These are phyloP conservation scores for Coniella lustricola DNA, from an alignment of 2,329 filamentous ascomycete species.

Conservation along the genomic window DNA sequence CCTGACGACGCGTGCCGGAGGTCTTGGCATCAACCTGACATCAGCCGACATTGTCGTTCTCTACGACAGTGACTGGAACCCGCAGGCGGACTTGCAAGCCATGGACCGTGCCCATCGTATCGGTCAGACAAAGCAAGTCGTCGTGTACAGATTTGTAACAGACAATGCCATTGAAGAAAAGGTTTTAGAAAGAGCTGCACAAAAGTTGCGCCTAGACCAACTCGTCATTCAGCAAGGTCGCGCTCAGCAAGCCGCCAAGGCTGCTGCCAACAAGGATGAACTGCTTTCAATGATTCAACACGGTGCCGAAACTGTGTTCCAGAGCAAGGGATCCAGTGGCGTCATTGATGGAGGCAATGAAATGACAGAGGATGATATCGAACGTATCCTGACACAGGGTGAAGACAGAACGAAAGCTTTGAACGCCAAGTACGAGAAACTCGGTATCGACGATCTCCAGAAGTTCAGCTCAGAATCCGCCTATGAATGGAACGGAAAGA, in stretches of 20 bases:
- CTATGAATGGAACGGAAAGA: conserved; percentile 98
- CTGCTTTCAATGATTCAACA: conserved; percentile 98
- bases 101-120: conserved; percentile 99
- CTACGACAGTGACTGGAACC: conserved; percentile 98
- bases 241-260: conserved; percentile 82
- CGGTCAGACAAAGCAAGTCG: conserved; percentile 95
- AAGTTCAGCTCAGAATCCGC: conserved; percentile 97
- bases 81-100: conserved; percentile 93
- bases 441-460: conserved; percentile 93
- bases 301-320: conserved; percentile 91
- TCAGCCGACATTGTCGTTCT: conserved; percentile 91
- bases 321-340: conserved; percentile 60
- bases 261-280: conserved; percentile 91
- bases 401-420: conserved; percentile 84
- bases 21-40: conserved; percentile 93
- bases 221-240: conserved; percentile 97
- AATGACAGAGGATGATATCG: conserved; percentile 83
- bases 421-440: conserved; percentile 90
- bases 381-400: conserved; percentile 76
- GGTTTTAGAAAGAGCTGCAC: conserved; percentile 89
- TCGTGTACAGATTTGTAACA: conserved; percentile 94
- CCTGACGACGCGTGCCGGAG: conserved; percentile 89
- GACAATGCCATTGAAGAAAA: conserved; percentile 99
- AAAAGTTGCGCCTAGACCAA: conserved; percentile 93
- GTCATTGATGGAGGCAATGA: conserved; percentile 53